Percentiles rank a stretch among this genome's conserved stretches.
Evolutionary conservation across 2,329 filamentous ascomycete species (phyloP).

Genomic region (Cercospora brassicicola): DNA sequence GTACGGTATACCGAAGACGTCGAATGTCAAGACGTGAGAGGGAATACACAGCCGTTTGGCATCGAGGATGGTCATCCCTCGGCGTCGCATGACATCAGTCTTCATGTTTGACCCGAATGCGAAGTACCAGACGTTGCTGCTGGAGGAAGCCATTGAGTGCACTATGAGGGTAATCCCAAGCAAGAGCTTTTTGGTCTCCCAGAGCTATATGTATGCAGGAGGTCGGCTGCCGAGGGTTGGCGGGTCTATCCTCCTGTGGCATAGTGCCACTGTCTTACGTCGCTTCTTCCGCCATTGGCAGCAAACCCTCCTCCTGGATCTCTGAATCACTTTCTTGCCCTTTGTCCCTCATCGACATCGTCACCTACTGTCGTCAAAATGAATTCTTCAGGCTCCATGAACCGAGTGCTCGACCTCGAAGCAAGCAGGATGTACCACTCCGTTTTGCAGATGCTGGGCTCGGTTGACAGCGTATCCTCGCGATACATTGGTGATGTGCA

Average conservation of each 20-base stretch:
- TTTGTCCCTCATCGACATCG: not conserved
- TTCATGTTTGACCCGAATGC: not conserved
- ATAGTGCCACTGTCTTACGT: not conserved
- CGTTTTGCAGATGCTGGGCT: not conserved
- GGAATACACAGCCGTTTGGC: not conserved
- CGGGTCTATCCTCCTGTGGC: not conserved
- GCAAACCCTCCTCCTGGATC: not conserved
- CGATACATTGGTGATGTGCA: not conserved
- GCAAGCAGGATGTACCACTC: not conserved
- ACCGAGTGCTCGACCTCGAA: not conserved
- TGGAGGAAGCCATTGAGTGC: not conserved
- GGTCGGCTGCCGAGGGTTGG: not conserved
- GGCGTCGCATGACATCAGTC: not conserved
- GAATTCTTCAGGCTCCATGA: not conserved
- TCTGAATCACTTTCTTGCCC: not conserved
- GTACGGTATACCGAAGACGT: not conserved
- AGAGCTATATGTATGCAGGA: not conserved
- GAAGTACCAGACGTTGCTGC: not conserved
- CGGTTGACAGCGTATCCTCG: not conserved
- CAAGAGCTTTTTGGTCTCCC: not conserved
- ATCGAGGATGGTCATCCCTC: not conserved
- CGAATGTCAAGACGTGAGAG: not conserved
- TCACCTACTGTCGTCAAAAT: not conserved
- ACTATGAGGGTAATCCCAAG: not conserved
- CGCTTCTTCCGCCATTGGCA: not conserved